Evolutionary conservation across 495 filamentous ascomycete genomes (phyloP).

Genomic region (Xylaria cubensis): DNA sequence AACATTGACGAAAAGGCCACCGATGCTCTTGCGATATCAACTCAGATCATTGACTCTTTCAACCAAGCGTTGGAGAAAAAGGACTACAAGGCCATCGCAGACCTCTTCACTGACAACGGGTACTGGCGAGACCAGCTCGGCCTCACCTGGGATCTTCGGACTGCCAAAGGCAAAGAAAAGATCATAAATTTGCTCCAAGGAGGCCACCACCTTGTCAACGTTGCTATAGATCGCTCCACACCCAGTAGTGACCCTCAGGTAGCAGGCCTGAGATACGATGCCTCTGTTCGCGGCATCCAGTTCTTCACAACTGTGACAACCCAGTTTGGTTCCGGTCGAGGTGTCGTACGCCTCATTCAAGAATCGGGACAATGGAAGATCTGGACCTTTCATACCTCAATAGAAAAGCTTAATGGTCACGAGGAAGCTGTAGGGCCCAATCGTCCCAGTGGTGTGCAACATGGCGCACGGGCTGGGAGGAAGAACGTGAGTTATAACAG

Average conservation of each 20-base stretch:
- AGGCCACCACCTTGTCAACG: conserved; percentile 51
- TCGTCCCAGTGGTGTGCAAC: conserved; percentile 58
- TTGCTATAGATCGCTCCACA: conserved; percentile 53
- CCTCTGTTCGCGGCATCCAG: conserved; percentile 56
- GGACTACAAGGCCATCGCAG: conserved; percentile 44
- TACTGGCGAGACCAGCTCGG: conserved; percentile 72
- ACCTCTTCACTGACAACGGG: conserved; percentile 61
- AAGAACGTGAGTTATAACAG: conserved; percentile 47
- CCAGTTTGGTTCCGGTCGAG: conserved; percentile 60
- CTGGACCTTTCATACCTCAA: conserved; percentile 66
- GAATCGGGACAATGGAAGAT: conserved; percentile 65
- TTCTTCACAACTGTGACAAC: conserved; percentile 62
- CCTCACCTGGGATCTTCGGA: conserved; percentile 66
- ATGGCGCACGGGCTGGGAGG: conserved; percentile 52
- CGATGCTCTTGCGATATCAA: conserved; percentile 56
- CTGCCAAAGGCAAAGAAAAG: conserved; percentile 59
- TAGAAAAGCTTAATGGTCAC: conserved; percentile 58
- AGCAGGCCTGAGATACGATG: conserved; percentile 51
- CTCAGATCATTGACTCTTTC: conserved; percentile 50
- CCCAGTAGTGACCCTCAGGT: conserved; percentile 55
- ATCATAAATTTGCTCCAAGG: conserved; percentile 58
- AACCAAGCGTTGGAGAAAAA: conserved; percentile 53
- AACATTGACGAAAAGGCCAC: conserved; percentile 36
- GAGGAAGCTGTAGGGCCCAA: conserved; percentile 59
- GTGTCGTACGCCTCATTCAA: conserved; percentile 62